phyloP scores from a whole-genome alignment of 2,329 filamentous ascomycete species.

The Fusarium heterosporum region DNA sequence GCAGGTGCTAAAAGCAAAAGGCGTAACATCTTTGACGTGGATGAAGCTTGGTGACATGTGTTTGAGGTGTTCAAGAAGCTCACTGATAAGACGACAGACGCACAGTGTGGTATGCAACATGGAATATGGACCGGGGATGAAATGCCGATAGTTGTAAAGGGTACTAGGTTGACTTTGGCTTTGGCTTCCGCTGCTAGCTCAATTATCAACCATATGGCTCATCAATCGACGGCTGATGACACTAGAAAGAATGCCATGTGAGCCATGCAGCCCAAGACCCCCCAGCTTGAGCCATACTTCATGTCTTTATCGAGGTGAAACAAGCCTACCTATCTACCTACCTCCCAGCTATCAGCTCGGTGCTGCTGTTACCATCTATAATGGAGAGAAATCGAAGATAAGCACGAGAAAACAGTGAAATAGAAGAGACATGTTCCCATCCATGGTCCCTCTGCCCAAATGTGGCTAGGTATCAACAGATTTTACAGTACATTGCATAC shows the following conservation, averaged over 20 bases:
- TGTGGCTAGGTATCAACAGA: constrained; percentile 19
- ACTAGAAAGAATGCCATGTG: constrained; percentile 41
- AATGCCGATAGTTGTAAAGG: constrained; percentile 32
- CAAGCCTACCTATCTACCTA: constrained; percentile 22
- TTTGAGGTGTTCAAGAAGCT: background rate
- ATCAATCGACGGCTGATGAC: constrained; percentile 15
- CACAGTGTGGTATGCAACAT: background rate
- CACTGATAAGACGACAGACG: background rate
- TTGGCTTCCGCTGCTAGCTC: constrained; percentile 29
- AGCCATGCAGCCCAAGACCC: constrained; percentile 9
- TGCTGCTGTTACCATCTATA: background rate
- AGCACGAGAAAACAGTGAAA: background rate
- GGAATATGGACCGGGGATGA: constrained; percentile 8
- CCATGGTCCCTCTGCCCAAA: constrained; percentile 28
- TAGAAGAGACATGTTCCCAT: background rate
- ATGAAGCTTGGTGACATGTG: background rate
- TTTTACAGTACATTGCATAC: background rate
- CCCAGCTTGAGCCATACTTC: constrained; percentile 20
- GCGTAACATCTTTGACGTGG: background rate
- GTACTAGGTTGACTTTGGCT: constrained; percentile 7
- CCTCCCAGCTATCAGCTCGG: constrained; percentile 9
- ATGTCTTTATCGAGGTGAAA: constrained; percentile 33
- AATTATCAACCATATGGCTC: background rate
- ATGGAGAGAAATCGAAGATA: constrained; percentile 2
- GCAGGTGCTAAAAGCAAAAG: background rate